Evolutionary conservation across 192 early-diverging fungal species (phyloP), one percentile per base, ranked within the genome.

Genomic region (Rhizophagus prolifer): DNA sequence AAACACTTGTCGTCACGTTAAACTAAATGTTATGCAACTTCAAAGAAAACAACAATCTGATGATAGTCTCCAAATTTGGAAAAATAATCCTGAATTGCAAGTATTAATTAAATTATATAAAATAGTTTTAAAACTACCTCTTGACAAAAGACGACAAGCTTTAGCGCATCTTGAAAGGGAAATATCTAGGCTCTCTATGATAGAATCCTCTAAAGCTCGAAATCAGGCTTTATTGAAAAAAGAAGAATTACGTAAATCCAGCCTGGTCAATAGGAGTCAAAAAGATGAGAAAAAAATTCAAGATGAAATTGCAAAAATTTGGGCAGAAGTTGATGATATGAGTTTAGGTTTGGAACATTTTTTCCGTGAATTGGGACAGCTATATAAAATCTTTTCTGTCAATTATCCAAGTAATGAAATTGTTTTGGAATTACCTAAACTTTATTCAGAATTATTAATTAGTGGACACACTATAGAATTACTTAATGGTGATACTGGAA

Each of bases 291-390:
- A 36, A 30, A 41, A n/a, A n/a, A 76, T 76, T 66, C 16, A 9
- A 31, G 41, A 47, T 9, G 63, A 76, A 64, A 76, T 76, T 70
- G n/a, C 62, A 13, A 64, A 64, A 68, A 30, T 58, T 50, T 68
- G 23, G 38, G 65, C 26, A 26, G 31, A 68, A 25, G 75, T 76
- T 60, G 75, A 76, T 68, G 68, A 50, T 14, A 76, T 71, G 50
- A 76, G 62, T 44, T 58, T 76, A 31, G 64, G 75, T 44, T 5
- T 66, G 4, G 75, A 47, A 44, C 64, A 75, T 6, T 75, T 75
- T n/a, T 75, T 75, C 73, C 73, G 73, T 26, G 73, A 75, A 67
- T 61, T 75, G 13, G 73, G 73, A 19, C 60, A 67, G 36, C 63
- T 75, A 19, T 75, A 65, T 30, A 23, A 36, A 19, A 68, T 68